Evolutionary conservation across 768 basidiomycete genomes (phyloP), one percentile per base, ranked within the genome.

Genomic region (Kondoa malvinella): DNA sequence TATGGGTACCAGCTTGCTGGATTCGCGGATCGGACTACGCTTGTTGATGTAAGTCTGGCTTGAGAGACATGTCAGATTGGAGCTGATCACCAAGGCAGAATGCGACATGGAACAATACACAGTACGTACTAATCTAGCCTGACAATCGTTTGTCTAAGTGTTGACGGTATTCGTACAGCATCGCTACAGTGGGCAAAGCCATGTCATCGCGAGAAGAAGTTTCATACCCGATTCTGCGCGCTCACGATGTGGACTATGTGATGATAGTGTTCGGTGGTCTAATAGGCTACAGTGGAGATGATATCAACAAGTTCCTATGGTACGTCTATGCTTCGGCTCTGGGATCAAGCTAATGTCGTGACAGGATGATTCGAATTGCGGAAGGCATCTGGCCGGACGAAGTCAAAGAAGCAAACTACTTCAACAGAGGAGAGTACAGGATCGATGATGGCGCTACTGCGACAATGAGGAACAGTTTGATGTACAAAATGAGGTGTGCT

Each of bases 61-160:
- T 50, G 8, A 8, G 40, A 8, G 12, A 8, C 8, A 50, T 8
- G 40, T 8, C 21, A 8, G 12, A 50, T 8, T 50, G 40, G 40
- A 50, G n/a, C 40, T 50, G 40, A 50, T 50, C 12, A 21, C 8
- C 40, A 21, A 8, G 21, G 21, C 21, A 50, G 78, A 97, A 99
- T 79, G 96, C 97, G 76, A 99, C 95, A 0, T 97, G 95, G 95
- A 97, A 99, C 78, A 97, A 97, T 79, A 99, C 92, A 88, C 74
- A 75, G 88, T 82, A 30, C 16, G 12, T 29, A 21, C 34, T 50
- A 8, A 21, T 50, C 8, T 50, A 50, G 71, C 61, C n/a, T 50
- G 2, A 3, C 17, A 17, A 29, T 57, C 14, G n/a, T 27, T n/a
- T 25, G 33, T 32, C 17, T 0, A 8, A 3, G 29, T 2, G 21